These are phyloP conservation scores for Leccinum ponderosum DNA, from an alignment of 1,284 basidiomycete genomes.

Conservation along the genomic window DNA sequence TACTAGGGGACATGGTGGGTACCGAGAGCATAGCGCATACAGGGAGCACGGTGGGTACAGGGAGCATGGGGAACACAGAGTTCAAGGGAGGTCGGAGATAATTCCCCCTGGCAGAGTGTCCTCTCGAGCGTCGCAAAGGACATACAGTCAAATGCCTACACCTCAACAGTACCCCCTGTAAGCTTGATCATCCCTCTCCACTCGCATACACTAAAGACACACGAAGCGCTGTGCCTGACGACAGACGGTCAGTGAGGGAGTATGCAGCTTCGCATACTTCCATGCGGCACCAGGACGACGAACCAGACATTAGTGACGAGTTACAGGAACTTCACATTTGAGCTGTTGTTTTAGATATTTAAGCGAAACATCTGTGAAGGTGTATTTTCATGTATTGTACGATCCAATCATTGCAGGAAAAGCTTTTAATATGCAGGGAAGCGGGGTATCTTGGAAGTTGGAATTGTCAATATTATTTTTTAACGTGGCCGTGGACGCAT, in stretches of 20 bases:
- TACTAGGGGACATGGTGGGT: slow-evolving; percentile 11
- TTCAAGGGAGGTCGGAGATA: slow-evolving; percentile 19
- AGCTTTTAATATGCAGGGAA: background rate
- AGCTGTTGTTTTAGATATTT: slow-evolving; percentile 11
- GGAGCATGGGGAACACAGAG: slow-evolving; percentile 24
- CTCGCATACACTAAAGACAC: slow-evolving; percentile 12
- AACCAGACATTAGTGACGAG: slow-evolving; percentile 22
- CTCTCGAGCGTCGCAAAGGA: slow-evolving; percentile 33
- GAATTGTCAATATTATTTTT: background rate
- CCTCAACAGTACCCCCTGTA: slow-evolving; percentile 22
- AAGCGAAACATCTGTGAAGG: slow-evolving; percentile 8
- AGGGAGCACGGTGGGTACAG: slow-evolving; percentile 21
- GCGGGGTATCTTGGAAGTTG: background rate
- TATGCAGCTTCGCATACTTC: slow-evolving; percentile 20
- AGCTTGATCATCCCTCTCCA: slow-evolving; percentile 4
- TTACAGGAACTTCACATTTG: slow-evolving; percentile 27
- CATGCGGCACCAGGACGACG: slow-evolving; percentile 20
- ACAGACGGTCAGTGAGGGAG: slow-evolving; percentile 26
- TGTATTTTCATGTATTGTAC: slow-evolving; percentile 9
- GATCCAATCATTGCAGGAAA: background rate
- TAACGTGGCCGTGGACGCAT: slow-evolving; percentile 17
- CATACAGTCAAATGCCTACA: slow-evolving; percentile 23
- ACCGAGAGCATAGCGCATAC: slow-evolving; percentile 15
- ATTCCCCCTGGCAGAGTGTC: slow-evolving; percentile 24
- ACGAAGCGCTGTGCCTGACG: slow-evolving; percentile 26